Evolutionary conservation across 2,329 filamentous ascomycete genomes (phyloP).

Genomic region (Fusarium goolgardi): DNA sequence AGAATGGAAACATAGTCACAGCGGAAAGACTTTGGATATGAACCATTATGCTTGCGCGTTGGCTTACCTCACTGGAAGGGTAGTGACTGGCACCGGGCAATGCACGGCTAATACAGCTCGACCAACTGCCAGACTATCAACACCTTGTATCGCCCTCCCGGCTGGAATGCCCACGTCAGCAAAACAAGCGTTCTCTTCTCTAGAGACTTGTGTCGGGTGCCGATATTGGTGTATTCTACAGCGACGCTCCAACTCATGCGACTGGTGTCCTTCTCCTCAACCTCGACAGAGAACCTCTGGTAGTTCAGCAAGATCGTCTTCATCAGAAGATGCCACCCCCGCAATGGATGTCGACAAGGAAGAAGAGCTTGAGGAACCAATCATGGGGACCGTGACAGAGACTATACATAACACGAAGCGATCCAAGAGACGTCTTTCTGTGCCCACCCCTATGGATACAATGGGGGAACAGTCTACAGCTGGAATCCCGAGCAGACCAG

Average conservation of each 20-base stretch:
- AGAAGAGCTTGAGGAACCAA: background rate
- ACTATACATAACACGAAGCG: background rate
- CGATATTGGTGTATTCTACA: conserved; percentile 47
- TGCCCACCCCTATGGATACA: background rate
- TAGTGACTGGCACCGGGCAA: conserved; percentile 35
- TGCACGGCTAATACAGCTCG: conserved; percentile 32
- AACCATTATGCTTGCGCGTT: conserved; percentile 48
- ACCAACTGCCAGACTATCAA: conserved; percentile 41
- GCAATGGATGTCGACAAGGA: conserved; percentile 22
- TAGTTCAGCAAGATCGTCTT: conserved; percentile 7
- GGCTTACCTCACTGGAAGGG: conserved; percentile 50
- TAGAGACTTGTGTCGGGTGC: conserved; percentile 48
- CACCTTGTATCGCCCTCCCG: conserved; percentile 47
- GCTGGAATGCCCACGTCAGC: conserved; percentile 28
- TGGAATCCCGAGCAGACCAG: background rate
- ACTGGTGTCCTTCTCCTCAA: conserved; percentile 32
- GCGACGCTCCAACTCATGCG: conserved; percentile 45
- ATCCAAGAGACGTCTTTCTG: background rate
- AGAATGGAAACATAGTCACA: conserved; percentile 45
- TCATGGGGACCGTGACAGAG: background rate
- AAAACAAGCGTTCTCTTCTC: conserved; percentile 37
- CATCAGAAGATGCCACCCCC: conserved; percentile 1
- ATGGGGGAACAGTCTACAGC: conserved; percentile 1
- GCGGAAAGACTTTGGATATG: conserved; percentile 30
- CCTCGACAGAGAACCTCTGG: background rate